Percentiles rank a stretch among this genome's conserved stretches.
Evolutionary conservation across 2,329 filamentous ascomycete genomes (phyloP).

Genomic region (Arthrobotrys iridis): DNA sequence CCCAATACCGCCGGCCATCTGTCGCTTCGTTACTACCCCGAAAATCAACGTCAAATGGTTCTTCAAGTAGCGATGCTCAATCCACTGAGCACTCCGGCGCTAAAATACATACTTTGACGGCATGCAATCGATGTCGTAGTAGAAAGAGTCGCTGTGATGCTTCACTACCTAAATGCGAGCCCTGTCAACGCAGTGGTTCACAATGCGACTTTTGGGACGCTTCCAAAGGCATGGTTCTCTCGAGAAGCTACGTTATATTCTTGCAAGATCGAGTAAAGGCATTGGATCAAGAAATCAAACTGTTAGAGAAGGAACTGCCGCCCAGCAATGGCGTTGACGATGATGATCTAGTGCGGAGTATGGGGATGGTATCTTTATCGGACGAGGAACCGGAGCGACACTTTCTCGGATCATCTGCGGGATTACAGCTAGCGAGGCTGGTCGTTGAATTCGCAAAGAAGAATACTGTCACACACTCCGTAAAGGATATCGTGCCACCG

Average conservation of each 20-base stretch:
- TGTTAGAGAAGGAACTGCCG: conserved; percentile 70
- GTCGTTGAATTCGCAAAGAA: conserved; percentile 97
- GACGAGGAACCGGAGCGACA: conserved; percentile 73
- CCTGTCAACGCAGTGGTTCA: conserved; percentile 90
- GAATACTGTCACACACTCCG: conserved; percentile 88
- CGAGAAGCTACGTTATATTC: conserved; percentile 89
- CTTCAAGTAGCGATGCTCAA: conserved; percentile 31
- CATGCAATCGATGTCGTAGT: conserved; percentile 66
- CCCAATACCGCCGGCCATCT: conserved; percentile 44
- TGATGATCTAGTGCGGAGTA: conserved; percentile 86
- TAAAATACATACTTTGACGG: conserved; percentile 64
- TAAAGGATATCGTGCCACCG: conserved; percentile 72
- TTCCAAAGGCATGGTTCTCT: conserved; percentile 83
- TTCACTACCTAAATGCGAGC: conserved; percentile 86
- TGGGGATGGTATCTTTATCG: conserved; percentile 79
- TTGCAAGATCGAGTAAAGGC: conserved; percentile 86
- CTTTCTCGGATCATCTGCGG: conserved; percentile 91
- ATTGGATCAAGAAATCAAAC: conserved; percentile 81
- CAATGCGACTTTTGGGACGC: conserved; percentile 96
- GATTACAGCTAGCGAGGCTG: conserved; percentile 91
- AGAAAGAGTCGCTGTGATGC: conserved; percentile 97
- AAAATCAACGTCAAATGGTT: conserved; percentile 35
- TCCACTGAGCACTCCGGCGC: conserved; percentile 22
- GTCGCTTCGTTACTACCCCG: conserved; percentile 51
- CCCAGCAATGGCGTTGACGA: conserved; percentile 70